phyloP scores from a whole-genome alignment of 179 eudicot species.

The Nepenthes alata region DNA sequence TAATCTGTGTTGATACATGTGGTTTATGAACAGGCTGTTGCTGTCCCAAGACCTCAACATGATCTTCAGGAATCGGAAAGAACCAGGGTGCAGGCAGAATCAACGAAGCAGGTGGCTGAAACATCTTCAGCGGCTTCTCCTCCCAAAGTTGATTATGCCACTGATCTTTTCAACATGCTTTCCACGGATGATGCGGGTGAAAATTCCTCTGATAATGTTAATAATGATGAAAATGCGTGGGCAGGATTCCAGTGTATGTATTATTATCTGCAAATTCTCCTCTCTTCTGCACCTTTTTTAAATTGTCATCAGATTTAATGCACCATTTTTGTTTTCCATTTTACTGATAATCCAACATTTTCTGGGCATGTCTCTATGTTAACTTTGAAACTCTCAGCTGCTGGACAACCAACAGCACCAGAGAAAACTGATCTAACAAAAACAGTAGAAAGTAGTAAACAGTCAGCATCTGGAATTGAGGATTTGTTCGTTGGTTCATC shows the following conservation, averaged over 20 bases:
- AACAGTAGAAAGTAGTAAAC: constrained; percentile 34
- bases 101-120: constrained; percentile 30
- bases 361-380: neutral
- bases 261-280: neutral
- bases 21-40: constrained; percentile 29
- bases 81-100: constrained; percentile 31
- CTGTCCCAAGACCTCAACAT: constrained; percentile 38
- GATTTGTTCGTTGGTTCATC: constrained; percentile 64
- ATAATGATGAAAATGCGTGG: constrained; percentile 70
- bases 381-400: constrained; percentile 40
- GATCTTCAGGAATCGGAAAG: constrained; percentile 44
- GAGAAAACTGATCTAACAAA: constrained; percentile 39
- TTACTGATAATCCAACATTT: neutral
- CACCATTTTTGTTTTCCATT: neutral
- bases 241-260: constrained; percentile 85
- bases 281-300: neutral
- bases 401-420: constrained; percentile 48
- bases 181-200: constrained; percentile 67
- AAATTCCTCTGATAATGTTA: constrained; percentile 36
- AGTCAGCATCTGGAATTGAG: constrained; percentile 59
- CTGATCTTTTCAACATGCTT: constrained; percentile 88
- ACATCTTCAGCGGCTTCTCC: constrained; percentile 32
- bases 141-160: constrained; percentile 74
- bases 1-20: constrained; percentile 1
- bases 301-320: neutral